These are phyloP conservation scores for Candida khao-thaluensis DNA, from an alignment of 805 yeast genomes.

Conservation along the genomic window DNA sequence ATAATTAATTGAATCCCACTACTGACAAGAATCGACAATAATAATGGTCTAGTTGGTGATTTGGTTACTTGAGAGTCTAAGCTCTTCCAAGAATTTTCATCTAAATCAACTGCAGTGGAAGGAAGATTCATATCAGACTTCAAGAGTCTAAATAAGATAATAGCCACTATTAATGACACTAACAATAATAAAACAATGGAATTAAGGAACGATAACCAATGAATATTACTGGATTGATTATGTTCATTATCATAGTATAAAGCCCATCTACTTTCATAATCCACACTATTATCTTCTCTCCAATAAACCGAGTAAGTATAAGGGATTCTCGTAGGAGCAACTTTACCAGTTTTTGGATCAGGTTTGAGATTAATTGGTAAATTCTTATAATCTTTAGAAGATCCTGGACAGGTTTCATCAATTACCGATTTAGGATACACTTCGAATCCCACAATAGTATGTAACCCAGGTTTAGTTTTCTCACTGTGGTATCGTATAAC, in stretches of 20 bases:
- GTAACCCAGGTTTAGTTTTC: slow-evolving; percentile 35
- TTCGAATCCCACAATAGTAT: slow-evolving; percentile 83
- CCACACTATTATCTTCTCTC: slow-evolving; percentile 72
- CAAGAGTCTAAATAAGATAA: slow-evolving; percentile 57
- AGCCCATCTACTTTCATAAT: slow-evolving; percentile 72
- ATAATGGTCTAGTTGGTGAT: slow-evolving; percentile 47
- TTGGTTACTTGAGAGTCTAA: slow-evolving; percentile 53
- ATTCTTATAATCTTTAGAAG: slow-evolving; percentile 57
- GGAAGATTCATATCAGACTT: slow-evolving; percentile 26
- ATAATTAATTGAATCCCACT: slow-evolving; percentile 74
- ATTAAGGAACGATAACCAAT: slow-evolving; percentile 76
- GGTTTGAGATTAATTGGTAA: slow-evolving; percentile 49
- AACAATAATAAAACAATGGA: slow-evolving; percentile 64
- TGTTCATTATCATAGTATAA: slow-evolving; percentile 60
- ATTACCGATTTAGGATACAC: slow-evolving; percentile 81
- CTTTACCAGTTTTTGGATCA: slow-evolving; percentile 20
- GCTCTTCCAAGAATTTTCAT: slow-evolving; percentile 45
- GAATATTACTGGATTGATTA: slow-evolving; percentile 50
- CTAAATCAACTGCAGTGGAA: slow-evolving; percentile 9
- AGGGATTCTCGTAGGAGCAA: slow-evolving; percentile 49
- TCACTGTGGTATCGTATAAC: slow-evolving; percentile 67
- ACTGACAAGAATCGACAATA: slow-evolving; percentile 60
- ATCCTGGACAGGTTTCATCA: slow-evolving; percentile 71
- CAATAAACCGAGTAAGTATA: slow-evolving; percentile 85
- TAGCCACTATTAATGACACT: slow-evolving; percentile 62